Percentiles rank a stretch among this genome's conserved stretches.
Evolutionary conservation across 2,329 filamentous ascomycete genomes (phyloP).

Genomic region (Periconia sp.): DNA sequence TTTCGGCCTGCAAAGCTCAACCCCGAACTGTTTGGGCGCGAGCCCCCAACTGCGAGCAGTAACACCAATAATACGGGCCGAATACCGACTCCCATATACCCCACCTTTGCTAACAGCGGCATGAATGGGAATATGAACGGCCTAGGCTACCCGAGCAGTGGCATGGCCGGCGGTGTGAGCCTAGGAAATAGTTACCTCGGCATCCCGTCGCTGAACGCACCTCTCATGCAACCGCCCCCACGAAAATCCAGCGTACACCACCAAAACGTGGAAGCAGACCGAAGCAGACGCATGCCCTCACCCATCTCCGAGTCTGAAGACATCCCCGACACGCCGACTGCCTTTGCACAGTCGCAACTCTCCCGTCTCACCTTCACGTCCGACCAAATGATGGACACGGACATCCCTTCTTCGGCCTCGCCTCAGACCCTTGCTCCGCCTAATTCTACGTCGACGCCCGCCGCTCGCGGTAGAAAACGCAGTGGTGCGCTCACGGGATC

Average conservation of each 20-base stretch:
- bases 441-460: slow-evolving; percentile 18
- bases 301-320: slow-evolving; percentile 45
- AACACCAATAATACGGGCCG: slow-evolving; percentile 25
- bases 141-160: slow-evolving; percentile 30
- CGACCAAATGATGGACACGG: slow-evolving; percentile 35
- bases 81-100: slow-evolving; percentile 46
- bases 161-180: slow-evolving; percentile 26
- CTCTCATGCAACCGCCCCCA: slow-evolving; percentile 18
- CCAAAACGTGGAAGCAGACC: slow-evolving; percentile 15
- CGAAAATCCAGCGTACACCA: slow-evolving; percentile 21
- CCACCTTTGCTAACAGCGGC: slow-evolving; percentile 33
- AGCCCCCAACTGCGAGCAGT: slow-evolving; percentile 2
- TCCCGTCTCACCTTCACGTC: slow-evolving; percentile 41
- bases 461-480: slow-evolving; percentile 36
- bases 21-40: slow-evolving; percentile 26
- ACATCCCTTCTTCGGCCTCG: slow-evolving; percentile 5
- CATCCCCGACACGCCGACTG: slow-evolving; percentile 39
- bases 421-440: slow-evolving; percentile 10
- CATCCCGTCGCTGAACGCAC: slow-evolving; percentile 7
- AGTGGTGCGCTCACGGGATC: slow-evolving; percentile 43
- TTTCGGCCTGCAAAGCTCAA: slow-evolving; percentile 40
- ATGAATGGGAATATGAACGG: slow-evolving; percentile 23
- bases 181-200: slow-evolving; percentile 13
- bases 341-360: slow-evolving; percentile 40
- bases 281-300: slow-evolving; percentile 41